Evolutionary conservation across 2,329 filamentous ascomycete species (phyloP).

Genomic region (Aspergillus costaricaensis): DNA sequence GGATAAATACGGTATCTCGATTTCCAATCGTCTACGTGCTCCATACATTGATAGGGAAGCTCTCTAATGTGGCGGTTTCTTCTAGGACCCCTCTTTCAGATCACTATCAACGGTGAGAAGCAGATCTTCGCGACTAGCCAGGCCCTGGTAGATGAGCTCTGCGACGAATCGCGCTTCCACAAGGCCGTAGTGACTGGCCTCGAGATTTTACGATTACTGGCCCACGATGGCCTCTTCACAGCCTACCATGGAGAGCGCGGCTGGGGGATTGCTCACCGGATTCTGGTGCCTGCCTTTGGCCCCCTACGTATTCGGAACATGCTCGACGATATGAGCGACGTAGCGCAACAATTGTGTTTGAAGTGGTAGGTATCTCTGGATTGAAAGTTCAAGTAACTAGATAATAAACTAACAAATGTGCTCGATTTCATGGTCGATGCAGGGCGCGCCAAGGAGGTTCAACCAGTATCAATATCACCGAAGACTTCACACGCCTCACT

Average conservation of each 20-base stretch:
- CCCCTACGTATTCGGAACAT: slow-evolving; percentile 13
- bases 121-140: slow-evolving; percentile 55
- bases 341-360: slow-evolving; percentile 6
- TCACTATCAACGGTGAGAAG: slow-evolving; percentile 51
- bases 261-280: slow-evolving; percentile 56
- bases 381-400: too few species aligned
- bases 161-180: slow-evolving; percentile 59
- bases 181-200: slow-evolving; percentile 3
- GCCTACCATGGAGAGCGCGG: slow-evolving; percentile 49
- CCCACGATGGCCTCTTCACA: slow-evolving; percentile 67
- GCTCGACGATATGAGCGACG: slow-evolving; percentile 15
- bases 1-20: slow-evolving; percentile 61
- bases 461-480: slow-evolving; percentile 53
- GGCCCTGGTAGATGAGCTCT: slow-evolving; percentile 63
- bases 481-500: slow-evolving; percentile 73
- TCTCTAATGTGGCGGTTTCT: too few species aligned
- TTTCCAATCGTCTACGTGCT: too few species aligned
- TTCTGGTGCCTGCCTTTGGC: slow-evolving; percentile 15
- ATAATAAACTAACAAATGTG: too few species aligned
- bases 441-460: too few species aligned
- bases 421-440: too few species aligned
- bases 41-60: too few species aligned
- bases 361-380: slow-evolving; percentile 30
- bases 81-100: slow-evolving; percentile 58
- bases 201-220: background rate